These are phyloP conservation scores for Lachancea mirantina DNA, from an alignment of 805 yeast species.

Conservation along the genomic window DNA sequence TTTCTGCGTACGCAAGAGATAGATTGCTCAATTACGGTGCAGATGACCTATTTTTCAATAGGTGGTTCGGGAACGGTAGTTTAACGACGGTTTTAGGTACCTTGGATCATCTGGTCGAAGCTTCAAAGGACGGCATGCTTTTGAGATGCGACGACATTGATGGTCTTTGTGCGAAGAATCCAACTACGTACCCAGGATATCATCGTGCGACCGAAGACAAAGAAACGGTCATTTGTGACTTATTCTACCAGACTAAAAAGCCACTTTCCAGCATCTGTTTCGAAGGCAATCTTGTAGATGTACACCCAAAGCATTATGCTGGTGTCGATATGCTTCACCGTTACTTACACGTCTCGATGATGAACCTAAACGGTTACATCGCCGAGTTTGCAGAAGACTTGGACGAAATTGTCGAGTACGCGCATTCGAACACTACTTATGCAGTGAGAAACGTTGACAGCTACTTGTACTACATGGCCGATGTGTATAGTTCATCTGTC, in stretches of 20 bases:
- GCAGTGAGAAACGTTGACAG: constrained; percentile 34
- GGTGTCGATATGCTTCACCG: constrained; percentile 35
- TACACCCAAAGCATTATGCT: constrained; percentile 29
- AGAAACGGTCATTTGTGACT: constrained; percentile 38
- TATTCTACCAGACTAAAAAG: constrained; percentile 29
- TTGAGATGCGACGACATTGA: constrained; percentile 38
- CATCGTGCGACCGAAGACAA: constrained; percentile 33
- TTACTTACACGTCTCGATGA: constrained; percentile 31
- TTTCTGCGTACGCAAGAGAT: constrained; percentile 32
- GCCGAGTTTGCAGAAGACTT: constrained; percentile 34
- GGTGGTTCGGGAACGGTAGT: constrained; percentile 35
- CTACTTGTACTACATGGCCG: constrained; percentile 29
- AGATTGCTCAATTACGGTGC: constrained; percentile 32
- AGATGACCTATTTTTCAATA: constrained; percentile 28
- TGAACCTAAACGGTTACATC: constrained; percentile 28
- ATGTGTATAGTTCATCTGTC: constrained; percentile 21
- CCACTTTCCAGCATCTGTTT: constrained; percentile 32
- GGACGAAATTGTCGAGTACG: constrained; percentile 31
- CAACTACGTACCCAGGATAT: constrained; percentile 35
- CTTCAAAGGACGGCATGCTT: constrained; percentile 30
- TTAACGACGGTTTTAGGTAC: constrained; percentile 34
- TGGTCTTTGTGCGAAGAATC: constrained; percentile 29
- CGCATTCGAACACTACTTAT: constrained; percentile 27
- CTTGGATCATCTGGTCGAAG: constrained; percentile 29
- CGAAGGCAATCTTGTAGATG: constrained; percentile 29